These are phyloP conservation scores for Butyriboletus loyo DNA, from an alignment of 768 basidiomycete genomes.

Conservation along the genomic window DNA sequence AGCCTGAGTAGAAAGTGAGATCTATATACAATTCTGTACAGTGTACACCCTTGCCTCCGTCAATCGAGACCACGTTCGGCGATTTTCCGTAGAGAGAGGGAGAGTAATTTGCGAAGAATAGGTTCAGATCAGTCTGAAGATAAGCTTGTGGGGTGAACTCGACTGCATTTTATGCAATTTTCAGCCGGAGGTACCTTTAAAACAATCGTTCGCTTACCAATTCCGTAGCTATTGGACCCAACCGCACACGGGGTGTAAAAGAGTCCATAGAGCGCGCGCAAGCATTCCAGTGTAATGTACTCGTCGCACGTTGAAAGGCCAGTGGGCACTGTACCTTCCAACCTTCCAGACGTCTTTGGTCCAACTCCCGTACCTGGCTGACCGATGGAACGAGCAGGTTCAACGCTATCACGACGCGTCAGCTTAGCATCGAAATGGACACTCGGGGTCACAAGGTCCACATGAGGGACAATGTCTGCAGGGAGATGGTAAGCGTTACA, in stretches of 20 bases:
- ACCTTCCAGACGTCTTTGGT: constrained; percentile 21
- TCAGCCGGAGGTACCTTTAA: neutral
- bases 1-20: constrained; percentile 17
- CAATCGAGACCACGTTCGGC: constrained; percentile 30
- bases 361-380: constrained; percentile 10
- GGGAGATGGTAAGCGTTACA: constrained; percentile 36
- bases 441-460: constrained; percentile 35
- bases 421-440: no score
- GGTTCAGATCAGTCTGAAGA: constrained; percentile 27
- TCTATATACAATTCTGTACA: neutral
- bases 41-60: constrained; percentile 24
- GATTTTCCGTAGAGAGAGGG: constrained; percentile 19
- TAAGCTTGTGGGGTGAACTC: constrained; percentile 34
- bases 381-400: constrained; percentile 15
- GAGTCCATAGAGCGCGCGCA: constrained; percentile 30
- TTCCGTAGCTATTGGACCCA: constrained; percentile 25
- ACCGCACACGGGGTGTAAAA: constrained; percentile 12
- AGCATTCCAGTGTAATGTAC: constrained; percentile 30
- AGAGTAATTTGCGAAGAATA: constrained; percentile 30
- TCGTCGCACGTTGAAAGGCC: constrained; percentile 24
- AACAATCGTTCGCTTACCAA: constrained; percentile 17
- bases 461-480: constrained; percentile 28
- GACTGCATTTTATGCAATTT: constrained; percentile 11
- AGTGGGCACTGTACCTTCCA: constrained; percentile 1
- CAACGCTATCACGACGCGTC: constrained; percentile 10